Base-by-base conservation (phyloP, 2,329 filamentous ascomycete genomes). In the Alternaria viburni region DNA sequence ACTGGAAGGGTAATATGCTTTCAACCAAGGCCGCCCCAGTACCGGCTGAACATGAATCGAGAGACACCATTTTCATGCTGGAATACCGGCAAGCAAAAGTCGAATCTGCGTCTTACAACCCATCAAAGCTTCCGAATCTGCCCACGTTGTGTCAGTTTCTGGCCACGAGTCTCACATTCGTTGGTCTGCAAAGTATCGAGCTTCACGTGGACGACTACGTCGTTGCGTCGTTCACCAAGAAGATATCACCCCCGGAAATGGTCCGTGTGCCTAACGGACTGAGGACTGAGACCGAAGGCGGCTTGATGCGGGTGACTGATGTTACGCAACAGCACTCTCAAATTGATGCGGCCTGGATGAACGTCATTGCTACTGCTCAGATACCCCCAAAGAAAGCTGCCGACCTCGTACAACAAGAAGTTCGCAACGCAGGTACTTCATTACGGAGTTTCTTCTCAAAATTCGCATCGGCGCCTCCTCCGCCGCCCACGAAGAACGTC, bases 1-100 rank as follows among this genome's bases (percentile, higher is more conserved):
- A 97, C 83, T 99, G 96, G 96, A 98, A 97, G 80, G 94, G 92
- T n/a, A 98, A 98, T 79, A 93, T 93, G 6, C 86, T 99, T 2
- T 98, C 97, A 78, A 99, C 96, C 23, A 91, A 94, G 72, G 92
- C 93, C 70, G 86, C 96, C 21, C 89, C 90, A 69, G 82, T 97
- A 8, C 89, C 91, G 2, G 84, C 88, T 49, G 87, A 88, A 23
- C 86, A 93, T 74, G 82, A 85, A 15, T 91, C 86, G 59, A 84
- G 84, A 30, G 88, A 95, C 72, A 99, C 96, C 3, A 91, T 91
- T n/a, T 99, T 99, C 77, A 90, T 97, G 50, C 86, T 99, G 50
- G 94, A 98, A 76, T 97, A 98, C 80, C 88, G 96, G 75, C 97
- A 96, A 77, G 88, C 88, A 28, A 94, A 92, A 41, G 66, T 73